A percentile compares a stretch with the other conserved stretches of the same genome.
Conservation (phyloP, 2,329 filamentous ascomycete genomes). For the Dothistroma septosporum region DNA sequence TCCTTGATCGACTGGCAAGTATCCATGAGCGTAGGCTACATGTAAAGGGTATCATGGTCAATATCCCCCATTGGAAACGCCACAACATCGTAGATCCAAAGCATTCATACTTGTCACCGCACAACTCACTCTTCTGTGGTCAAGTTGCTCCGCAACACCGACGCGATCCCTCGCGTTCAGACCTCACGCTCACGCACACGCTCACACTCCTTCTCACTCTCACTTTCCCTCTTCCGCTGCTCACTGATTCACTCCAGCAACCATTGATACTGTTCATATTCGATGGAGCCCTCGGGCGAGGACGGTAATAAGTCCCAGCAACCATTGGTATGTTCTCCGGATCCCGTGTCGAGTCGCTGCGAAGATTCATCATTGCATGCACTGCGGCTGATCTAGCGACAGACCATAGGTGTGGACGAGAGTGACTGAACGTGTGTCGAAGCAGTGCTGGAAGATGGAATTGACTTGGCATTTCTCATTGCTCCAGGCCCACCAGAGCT, state of each 20-base stretch:
- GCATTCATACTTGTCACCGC: neutral
- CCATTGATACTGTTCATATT: neutral
- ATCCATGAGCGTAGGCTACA: neutral
- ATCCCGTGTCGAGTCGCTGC: too few species aligned
- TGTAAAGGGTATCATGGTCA: constrained; percentile 1
- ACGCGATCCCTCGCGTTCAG: neutral
- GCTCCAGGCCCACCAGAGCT: too few species aligned
- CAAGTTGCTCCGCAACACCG: neutral
- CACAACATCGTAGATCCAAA: neutral
- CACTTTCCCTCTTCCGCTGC: neutral
- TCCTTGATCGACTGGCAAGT: too few species aligned
- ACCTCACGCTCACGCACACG: too few species aligned
- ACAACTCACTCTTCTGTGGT: neutral
- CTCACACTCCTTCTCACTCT: neutral
- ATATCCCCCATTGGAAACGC: neutral
- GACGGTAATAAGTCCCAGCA: too few species aligned
- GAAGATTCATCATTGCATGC: too few species aligned
- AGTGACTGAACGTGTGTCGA: too few species aligned
- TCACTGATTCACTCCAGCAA: neutral
- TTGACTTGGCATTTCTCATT: too few species aligned
- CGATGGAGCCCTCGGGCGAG: neutral
- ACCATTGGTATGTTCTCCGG: too few species aligned
- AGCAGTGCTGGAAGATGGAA: too few species aligned
- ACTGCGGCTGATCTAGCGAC: too few species aligned
- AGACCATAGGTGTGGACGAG: too few species aligned